Evolutionary conservation across 345 rosid species (phyloP), one percentile per base, ranked within the genome.

Genomic region (Sonneratia caseolaris): DNA sequence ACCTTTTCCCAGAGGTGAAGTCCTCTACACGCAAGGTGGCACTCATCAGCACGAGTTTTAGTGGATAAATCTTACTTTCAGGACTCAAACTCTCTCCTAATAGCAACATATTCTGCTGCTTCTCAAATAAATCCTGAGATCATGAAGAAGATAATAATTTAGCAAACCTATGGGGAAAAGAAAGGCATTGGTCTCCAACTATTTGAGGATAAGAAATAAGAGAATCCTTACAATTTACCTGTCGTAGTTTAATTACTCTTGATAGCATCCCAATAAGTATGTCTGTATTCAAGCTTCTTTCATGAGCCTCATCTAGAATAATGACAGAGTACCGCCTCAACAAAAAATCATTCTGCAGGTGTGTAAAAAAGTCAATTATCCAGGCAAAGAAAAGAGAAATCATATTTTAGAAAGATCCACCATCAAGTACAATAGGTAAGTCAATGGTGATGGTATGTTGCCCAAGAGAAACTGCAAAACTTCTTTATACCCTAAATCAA

Each of bases 221-320:
- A 55, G 66, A 69, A 48, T 47, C 37, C 32, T 45, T 40, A 21
- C 1, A 51, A 32, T 75, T 85, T 75, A 90, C 96, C 96, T 88
- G 88, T 49, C 97, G 97, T 71, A 84, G 81, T 68, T 51, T 80
- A 79, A 89, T 81, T 75, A 87, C 83, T 70, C 92, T 88, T 55
- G 96, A 88, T 70, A 93, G 89, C 96, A 93, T 89, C 69, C 98
- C 96, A 22, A 91, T 91, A 65, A 93, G 91, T 80, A 93, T 91
- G 81, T 93, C 98, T 22, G 97, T 93, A 83, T 91, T 93, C 76
- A 91, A 79, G 86, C 92, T 91, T 80, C 98, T 88, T 78, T 93
- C 98, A 77, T 93, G 98, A 73, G 97, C 97, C 82, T 93, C 97
- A 73, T 91, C 97, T 70, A 93, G 85, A 75, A 93, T 82, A 73